Percentiles rank a stretch among this genome's conserved stretches.
These are phyloP conservation scores for Symbiodinium natans DNA, from an alignment of 73 alveolate genomes.

Conservation along the genomic window DNA sequence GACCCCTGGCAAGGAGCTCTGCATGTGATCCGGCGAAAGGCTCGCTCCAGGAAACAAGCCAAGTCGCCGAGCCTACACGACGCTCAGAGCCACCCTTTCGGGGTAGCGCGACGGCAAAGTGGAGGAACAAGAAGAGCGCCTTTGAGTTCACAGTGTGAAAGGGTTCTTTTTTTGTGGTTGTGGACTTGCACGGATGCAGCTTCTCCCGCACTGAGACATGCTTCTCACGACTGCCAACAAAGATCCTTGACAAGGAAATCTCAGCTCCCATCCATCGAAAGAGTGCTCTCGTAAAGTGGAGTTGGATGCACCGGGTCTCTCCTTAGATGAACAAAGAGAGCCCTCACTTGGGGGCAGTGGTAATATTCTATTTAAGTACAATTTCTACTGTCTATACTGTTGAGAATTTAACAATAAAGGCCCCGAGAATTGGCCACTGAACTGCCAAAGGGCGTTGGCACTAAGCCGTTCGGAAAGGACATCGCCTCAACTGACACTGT, in stretches of 20 bases:
- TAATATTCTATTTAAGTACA: too few species aligned
- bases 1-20: not conserved
- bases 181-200: too few species aligned
- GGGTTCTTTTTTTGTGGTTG: not conserved
- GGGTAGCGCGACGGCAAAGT: slow-evolving; percentile 48
- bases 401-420: not conserved
- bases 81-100: not conserved
- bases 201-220: too few species aligned
- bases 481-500: not conserved
- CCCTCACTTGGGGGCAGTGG: not conserved
- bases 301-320: slow-evolving; percentile 67
- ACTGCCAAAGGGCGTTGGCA: slow-evolving; percentile 36
- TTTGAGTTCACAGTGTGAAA: not conserved
- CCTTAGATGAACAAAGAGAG: not conserved
- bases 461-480: slow-evolving; percentile 74
- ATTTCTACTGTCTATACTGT: too few species aligned
- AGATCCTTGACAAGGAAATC: not conserved
- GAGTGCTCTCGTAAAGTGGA: slow-evolving; percentile 38
- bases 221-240: too few species aligned
- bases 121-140: slow-evolving; percentile 46
- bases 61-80: not conserved
- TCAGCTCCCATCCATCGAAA: slow-evolving; percentile 38
- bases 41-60: not conserved
- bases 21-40: not conserved
- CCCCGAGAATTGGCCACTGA: too few species aligned